Base-by-base conservation (phyloP, 1,284 basidiomycete species). In the Fistulinella staudtii region DNA sequence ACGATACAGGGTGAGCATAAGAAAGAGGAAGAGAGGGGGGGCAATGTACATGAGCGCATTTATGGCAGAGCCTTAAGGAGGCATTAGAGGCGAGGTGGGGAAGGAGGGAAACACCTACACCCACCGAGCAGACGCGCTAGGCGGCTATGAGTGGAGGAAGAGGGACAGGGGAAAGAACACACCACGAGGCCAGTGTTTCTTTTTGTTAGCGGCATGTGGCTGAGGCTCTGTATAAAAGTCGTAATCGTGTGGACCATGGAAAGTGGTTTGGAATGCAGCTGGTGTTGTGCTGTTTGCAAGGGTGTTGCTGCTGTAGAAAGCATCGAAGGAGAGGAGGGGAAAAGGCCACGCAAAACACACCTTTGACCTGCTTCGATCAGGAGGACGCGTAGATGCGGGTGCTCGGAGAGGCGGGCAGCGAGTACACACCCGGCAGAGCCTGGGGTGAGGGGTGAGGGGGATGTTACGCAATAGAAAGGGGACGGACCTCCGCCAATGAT, bases 371-470 rank as follows among this genome's bases (percentile, higher is more conserved):
- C 76, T 60, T 87, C 85, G 28, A 86, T 67, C 8, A 86, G 57
- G 15, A 86, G 65, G 8, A 85, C 80, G 3, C 71, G 72, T 2
- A 80, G 54, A 5, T 64, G 68, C 1, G 76, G 66, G 49, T 82
- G 71, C 59, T 86, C 84, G 8, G 76, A 78, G 22, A 87, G 66
- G 22, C 84, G 72, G 4, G 79, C 70, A 3, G 84, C 84, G 25
- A 86, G 70, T 1, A 76, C 82, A 51, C 82, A 85, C 8, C 85
- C 84, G 3, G 80, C 74, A 8, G 84, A 84, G 7, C 83, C 82
- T 83, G 55, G 14, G 6, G 39, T 11, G 3, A 3, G 1, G 14
- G 20, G 39, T 31, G 30, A 45, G 51, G 27, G 11, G 20, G 10
- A 9, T n/a, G 40, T 6, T 2, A 14, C 22, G 5, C 18, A 11